A percentile compares a stretch with the other conserved stretches of the same genome.
phyloP scores from a whole-genome alignment of 257 asterid species.

The Agastache rugosa region DNA sequence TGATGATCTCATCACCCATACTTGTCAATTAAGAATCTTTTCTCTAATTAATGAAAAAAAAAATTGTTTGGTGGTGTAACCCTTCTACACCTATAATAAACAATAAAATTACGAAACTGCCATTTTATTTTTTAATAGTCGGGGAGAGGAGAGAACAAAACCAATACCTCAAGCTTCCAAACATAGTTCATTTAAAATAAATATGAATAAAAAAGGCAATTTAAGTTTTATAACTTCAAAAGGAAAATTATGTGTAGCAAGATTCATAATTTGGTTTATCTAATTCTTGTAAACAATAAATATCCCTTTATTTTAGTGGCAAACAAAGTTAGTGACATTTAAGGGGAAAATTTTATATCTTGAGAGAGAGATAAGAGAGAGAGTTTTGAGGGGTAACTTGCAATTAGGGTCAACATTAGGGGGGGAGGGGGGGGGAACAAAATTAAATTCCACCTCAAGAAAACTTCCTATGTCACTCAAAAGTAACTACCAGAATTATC shows the following conservation, averaged over 20 bases:
- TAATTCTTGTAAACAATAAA: neutral
- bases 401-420: neutral
- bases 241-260: neutral
- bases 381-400: neutral
- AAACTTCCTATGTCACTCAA: neutral
- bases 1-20: constrained; percentile 25
- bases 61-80: neutral
- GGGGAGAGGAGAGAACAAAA: too few relatives aligned
- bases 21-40: neutral
- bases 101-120: neutral
- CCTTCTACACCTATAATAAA: neutral
- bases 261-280: neutral
- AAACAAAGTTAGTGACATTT: neutral
- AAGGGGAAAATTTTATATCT: neutral
- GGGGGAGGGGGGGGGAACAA: too few relatives aligned
- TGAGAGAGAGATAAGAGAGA: neutral
- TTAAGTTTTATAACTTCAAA: neutral
- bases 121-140: neutral
- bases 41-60: neutral
- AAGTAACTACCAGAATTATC: too few relatives aligned
- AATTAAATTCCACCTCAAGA: neutral
- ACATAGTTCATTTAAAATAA: neutral
- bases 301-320: neutral
- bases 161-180: neutral
- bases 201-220: neutral